These are phyloP conservation scores for Tylopilus rubrobrunneus DNA, from an alignment of 768 basidiomycete species.

Conservation along the genomic window DNA sequence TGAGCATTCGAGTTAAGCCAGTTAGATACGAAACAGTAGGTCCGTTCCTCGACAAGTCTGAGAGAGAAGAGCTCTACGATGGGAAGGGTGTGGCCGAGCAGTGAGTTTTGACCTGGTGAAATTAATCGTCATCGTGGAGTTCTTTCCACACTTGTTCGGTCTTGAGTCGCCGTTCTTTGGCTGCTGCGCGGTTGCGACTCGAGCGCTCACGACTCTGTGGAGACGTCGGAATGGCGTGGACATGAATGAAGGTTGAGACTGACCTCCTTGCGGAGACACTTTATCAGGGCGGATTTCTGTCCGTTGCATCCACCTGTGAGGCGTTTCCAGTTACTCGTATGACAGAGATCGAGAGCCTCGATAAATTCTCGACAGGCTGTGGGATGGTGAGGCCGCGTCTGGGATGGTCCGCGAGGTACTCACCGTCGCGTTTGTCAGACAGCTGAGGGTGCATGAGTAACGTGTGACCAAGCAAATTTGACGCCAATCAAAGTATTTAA, in stretches of 20 bases:
- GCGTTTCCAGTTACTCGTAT: conserved; percentile 57
- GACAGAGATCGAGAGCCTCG: conserved; percentile 70
- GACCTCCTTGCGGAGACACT: conserved; percentile 72
- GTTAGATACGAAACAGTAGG: conserved; percentile 3
- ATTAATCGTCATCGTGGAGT: conserved; percentile 47
- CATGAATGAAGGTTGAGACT: conserved; percentile 6
- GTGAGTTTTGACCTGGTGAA: background rate
- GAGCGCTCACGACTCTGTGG: conserved; percentile 57
- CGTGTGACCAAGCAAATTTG: background rate
- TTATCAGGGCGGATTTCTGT: conserved; percentile 63
- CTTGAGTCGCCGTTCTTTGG: conserved; percentile 54
- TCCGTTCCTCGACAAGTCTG: background rate
- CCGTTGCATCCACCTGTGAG: conserved; percentile 68
- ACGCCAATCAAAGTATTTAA: conserved; percentile 7
- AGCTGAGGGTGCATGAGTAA: conserved; percentile 64
- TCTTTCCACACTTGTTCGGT: conserved; percentile 59
- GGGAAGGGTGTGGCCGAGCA: background rate
- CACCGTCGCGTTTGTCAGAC: conserved; percentile 61
- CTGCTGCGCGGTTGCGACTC: conserved; percentile 52
- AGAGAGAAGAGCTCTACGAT: background rate
- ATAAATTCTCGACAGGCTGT: conserved; percentile 75
- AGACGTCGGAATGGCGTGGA: conserved; percentile 2
- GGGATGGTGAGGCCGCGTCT: conserved; percentile 7
- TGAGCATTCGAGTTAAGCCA: background rate
- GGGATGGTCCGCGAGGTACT: conserved; percentile 8